A percentile compares a stretch with the other conserved stretches of the same genome.
phyloP scores from a whole-genome alignment of 352 stramenopile species.

The Phytophthora palmivora region DNA sequence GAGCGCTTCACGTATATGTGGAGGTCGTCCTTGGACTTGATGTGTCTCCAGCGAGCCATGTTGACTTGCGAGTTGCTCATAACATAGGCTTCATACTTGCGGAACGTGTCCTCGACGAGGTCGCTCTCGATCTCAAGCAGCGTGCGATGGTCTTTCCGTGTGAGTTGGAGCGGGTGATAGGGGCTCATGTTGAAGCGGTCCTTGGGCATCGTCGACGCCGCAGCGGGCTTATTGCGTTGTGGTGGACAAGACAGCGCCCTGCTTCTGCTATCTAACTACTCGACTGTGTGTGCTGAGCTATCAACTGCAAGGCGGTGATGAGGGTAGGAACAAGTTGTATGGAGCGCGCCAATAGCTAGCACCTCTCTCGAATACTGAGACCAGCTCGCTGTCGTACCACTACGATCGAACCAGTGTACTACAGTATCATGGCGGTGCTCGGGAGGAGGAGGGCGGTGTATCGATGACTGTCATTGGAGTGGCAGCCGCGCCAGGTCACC shows the following conservation, averaged over 20 bases:
- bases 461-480: constrained; percentile 6
- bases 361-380: neutral
- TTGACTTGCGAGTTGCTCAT: constrained; percentile 27
- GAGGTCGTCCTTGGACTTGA: constrained; percentile 39
- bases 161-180: constrained; percentile 27
- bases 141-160: constrained; percentile 24
- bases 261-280: constrained; percentile 4
- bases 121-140: constrained; percentile 27
- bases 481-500: constrained; percentile 12
- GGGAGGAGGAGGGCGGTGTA: neutral
- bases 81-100: constrained; percentile 37
- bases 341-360: constrained; percentile 5
- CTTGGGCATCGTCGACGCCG: constrained; percentile 32
- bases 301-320: constrained; percentile 11
- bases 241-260: constrained; percentile 23
- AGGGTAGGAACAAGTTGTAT: constrained; percentile 19
- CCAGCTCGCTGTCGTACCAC: constrained; percentile 29
- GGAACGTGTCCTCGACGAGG: constrained; percentile 25
- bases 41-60: constrained; percentile 17
- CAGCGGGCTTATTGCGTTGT: constrained; percentile 36
- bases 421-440: constrained; percentile 6
- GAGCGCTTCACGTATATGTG: constrained; percentile 28
- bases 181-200: constrained; percentile 41
- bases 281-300: neutral
- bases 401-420: constrained; percentile 18